phyloP scores from a whole-genome alignment of 768 basidiomycete species.

The Tricholoma furcatifolium region DNA sequence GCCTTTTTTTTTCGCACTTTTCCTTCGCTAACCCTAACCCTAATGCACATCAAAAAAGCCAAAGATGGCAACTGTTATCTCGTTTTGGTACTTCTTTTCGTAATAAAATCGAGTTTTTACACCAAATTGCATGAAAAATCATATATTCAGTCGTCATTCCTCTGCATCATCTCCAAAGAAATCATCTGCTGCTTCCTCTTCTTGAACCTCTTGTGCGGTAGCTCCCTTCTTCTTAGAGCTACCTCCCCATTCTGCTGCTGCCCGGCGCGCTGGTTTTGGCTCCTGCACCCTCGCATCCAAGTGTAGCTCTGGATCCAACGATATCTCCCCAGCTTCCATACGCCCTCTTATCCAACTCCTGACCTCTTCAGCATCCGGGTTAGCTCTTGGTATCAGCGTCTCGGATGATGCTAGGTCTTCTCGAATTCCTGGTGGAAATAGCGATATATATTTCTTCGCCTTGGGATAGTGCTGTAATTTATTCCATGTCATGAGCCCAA shows the following conservation, averaged over 20 bases:
- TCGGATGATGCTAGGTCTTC: constrained; percentile 28
- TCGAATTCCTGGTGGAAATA: constrained; percentile 75
- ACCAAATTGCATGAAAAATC: not conserved
- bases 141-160: not conserved
- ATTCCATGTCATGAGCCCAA: not conserved
- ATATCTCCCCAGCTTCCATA: constrained; percentile 62
- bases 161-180: constrained; percentile 42
- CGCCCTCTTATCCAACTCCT: constrained; percentile 53
- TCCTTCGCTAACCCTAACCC: too few relatives aligned
- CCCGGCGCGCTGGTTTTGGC: not conserved
- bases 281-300: constrained; percentile 22
- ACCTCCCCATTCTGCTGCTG: constrained; percentile 7
- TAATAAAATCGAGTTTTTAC: too few relatives aligned
- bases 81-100: too few relatives aligned
- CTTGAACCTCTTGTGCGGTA: not conserved
- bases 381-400: constrained; percentile 35
- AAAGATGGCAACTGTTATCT: too few relatives aligned
- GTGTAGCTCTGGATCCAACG: constrained; percentile 56
- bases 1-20: constrained; percentile 36
- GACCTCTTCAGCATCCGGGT: constrained; percentile 56
- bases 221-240: constrained; percentile 2
- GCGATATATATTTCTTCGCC: constrained; percentile 82
- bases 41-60: too few relatives aligned
- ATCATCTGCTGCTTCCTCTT: constrained; percentile 29
- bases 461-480: constrained; percentile 74